Conservation (phyloP, 208 protist genomes). For the Vickermania ingenoplastis region DNA sequence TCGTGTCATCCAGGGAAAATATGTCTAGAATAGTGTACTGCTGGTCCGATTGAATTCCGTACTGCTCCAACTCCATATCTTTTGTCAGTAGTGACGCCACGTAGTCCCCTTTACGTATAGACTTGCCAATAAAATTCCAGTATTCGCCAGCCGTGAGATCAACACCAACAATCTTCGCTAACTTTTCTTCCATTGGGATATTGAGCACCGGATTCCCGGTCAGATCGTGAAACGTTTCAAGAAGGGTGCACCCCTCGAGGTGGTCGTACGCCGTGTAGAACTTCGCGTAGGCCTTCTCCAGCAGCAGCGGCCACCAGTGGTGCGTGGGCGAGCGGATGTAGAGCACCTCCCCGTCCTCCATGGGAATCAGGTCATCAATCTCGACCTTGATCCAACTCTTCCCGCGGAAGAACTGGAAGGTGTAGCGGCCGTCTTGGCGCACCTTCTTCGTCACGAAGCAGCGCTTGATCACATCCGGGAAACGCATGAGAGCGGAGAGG, state of each 20-base stretch:
- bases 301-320: slow-evolving; percentile 76
- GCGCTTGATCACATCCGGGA: slow-evolving; percentile 61
- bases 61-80: slow-evolving; percentile 15
- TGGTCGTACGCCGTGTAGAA: slow-evolving; percentile 70
- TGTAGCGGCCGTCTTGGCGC: slow-evolving; percentile 69
- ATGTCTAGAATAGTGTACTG: slow-evolving; percentile 58
- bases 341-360: slow-evolving; percentile 40
- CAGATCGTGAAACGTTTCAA: slow-evolving; percentile 70
- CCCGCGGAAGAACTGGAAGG: slow-evolving; percentile 75
- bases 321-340: slow-evolving; percentile 61
- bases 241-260: slow-evolving; percentile 64
- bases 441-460: slow-evolving; percentile 77
- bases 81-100: slow-evolving; percentile 38
- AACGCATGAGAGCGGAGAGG: slow-evolving; percentile 43
- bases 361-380: slow-evolving; percentile 63
- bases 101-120: slow-evolving; percentile 25
- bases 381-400: slow-evolving; percentile 64
- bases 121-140: slow-evolving; percentile 7
- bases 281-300: slow-evolving; percentile 90
- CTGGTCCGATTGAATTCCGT: slow-evolving; percentile 59
- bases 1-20: slow-evolving; percentile 24
- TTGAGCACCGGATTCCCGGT: slow-evolving; percentile 70
- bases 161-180: slow-evolving; percentile 43
- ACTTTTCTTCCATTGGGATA: slow-evolving; percentile 45
- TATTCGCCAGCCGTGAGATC: slow-evolving; percentile 29